Evolutionary conservation across 139 green algal species (phyloP), one percentile per base, ranked within the genome.

Genomic region (Micromonas commoda): DNA sequence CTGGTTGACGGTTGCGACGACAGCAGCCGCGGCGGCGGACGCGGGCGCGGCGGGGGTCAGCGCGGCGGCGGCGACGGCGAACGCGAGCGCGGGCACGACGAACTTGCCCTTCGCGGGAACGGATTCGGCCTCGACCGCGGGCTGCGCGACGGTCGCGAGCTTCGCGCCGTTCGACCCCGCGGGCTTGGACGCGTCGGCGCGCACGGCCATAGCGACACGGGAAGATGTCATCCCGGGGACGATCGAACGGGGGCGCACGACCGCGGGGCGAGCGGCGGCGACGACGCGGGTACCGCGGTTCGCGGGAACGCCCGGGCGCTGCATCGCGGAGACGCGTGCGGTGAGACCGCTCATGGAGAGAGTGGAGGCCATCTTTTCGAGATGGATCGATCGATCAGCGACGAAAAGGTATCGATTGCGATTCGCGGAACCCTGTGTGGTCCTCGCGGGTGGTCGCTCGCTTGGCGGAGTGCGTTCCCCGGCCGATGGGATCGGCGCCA

Each of bases 1-100:
- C 2, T 32, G 37, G 28, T 35, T 60, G 0, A 76, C 64, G 3
- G 64, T 9, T 28, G 69, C 26, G 64, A 31, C 37, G 28, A 51
- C 76, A 26, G 39, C 64, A 23, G 37, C 34, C 45, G 76, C 53
- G 45, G 53, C 61, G 32, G 63, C 74, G 31, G 71, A n/a, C 34
- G 16, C n/a, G 21, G 29, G n/a, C 28, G 67, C 26, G 26, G 16
- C 21, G 28, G 31, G 31, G 31, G 28, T 34, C 21, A 70, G 2
- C 63, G 63, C 63, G 1, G 63, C 63, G 28, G 68, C 38, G 21
- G 33, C 33, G 3, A 37, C 35, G 23, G 21, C 68, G 34, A 75
- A 28, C 1, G 9, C 34, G 34, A 75, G 68, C 68, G 64, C 64
- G 26, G 29, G 4, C 64, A 29, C 26, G 28, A 71, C 4, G 13